Evolutionary conservation across 2,329 filamentous ascomycete species (phyloP).

Genomic region (Calonectria naviculata): DNA sequence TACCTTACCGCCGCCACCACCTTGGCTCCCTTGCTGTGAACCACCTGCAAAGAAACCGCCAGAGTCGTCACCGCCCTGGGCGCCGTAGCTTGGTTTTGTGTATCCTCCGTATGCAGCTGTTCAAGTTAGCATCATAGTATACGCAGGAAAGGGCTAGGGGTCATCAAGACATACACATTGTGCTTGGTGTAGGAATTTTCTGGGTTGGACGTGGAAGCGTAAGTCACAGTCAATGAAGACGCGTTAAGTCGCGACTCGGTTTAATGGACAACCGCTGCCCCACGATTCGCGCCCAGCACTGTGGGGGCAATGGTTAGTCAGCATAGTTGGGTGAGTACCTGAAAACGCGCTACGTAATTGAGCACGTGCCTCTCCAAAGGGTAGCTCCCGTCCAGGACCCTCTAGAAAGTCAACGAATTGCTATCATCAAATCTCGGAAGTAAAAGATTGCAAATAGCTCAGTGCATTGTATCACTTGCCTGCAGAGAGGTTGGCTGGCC

Average conservation of each 20-base stretch:
- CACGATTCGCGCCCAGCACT: slow-evolving; percentile 30
- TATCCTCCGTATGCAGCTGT: slow-evolving; percentile 63
- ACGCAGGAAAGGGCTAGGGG: neutral
- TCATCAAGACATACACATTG: slow-evolving; percentile 47
- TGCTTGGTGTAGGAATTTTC: slow-evolving; percentile 32
- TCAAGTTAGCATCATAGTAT: slow-evolving; percentile 16
- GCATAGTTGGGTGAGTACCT: neutral
- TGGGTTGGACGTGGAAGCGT: slow-evolving; percentile 25
- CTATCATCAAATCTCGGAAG: neutral
- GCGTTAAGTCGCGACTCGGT: slow-evolving; percentile 46
- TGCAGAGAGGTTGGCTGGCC: neutral
- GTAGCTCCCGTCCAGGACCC: neutral
- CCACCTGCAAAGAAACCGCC: slow-evolving; percentile 71
- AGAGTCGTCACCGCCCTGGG: slow-evolving; percentile 67
- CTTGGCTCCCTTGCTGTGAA: slow-evolving; percentile 69
- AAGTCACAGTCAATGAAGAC: slow-evolving; percentile 35
- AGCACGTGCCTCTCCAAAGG: neutral
- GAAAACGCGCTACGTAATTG: neutral
- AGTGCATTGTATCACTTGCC: neutral
- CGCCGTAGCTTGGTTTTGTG: slow-evolving; percentile 60
- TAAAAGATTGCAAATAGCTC: neutral
- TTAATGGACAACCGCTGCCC: slow-evolving; percentile 44
- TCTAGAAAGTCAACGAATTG: neutral
- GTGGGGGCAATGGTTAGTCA: slow-evolving; percentile 33
- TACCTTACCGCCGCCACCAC: slow-evolving; percentile 57